phyloP scores from a whole-genome alignment of 2,329 filamentous ascomycete species.

The Arthroderma sp. region DNA sequence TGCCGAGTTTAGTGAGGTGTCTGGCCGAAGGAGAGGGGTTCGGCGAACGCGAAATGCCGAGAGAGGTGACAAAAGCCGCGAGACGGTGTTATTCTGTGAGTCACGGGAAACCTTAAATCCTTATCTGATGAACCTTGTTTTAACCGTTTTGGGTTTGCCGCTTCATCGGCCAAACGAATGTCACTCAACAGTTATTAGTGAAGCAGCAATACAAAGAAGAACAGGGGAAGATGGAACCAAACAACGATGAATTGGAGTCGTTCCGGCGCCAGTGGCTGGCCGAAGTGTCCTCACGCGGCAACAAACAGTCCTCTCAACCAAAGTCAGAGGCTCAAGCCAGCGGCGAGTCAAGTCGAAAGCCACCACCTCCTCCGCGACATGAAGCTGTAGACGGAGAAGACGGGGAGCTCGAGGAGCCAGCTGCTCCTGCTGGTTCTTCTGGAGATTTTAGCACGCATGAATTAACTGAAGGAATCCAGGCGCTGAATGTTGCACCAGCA shows the following conservation, averaged over 20 bases:
- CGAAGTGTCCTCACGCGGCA: conserved; percentile 48
- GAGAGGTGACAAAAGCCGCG: no score
- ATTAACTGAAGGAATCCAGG: conserved; percentile 23
- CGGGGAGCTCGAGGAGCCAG: conserved; percentile 11
- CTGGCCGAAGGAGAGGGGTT: no score
- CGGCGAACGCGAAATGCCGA: no score
- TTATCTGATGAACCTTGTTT: neutral
- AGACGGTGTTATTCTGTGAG: no score
- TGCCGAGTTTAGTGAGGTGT: no score
- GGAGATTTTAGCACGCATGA: conserved; percentile 12
- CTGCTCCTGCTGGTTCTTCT: conserved; percentile 3
- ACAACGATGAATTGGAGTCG: conserved; percentile 54
- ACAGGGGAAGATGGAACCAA: neutral
- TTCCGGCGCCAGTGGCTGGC: conserved; percentile 79
- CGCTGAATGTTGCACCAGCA: conserved; percentile 20
- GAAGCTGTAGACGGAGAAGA: conserved; percentile 26
- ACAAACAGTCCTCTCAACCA: neutral
- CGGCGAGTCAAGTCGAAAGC: conserved; percentile 18
- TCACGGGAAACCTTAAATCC: neutral
- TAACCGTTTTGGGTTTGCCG: no score
- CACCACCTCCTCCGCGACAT: conserved; percentile 24
- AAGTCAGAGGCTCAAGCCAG: conserved; percentile 4
- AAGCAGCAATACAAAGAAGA: neutral
- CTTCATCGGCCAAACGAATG: no score
- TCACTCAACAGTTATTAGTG: no score